Percentiles rank a stretch among this genome's conserved stretches.
These are phyloP conservation scores for Pugionium cornutum DNA, from an alignment of 345 rosid genomes.

Conservation along the genomic window DNA sequence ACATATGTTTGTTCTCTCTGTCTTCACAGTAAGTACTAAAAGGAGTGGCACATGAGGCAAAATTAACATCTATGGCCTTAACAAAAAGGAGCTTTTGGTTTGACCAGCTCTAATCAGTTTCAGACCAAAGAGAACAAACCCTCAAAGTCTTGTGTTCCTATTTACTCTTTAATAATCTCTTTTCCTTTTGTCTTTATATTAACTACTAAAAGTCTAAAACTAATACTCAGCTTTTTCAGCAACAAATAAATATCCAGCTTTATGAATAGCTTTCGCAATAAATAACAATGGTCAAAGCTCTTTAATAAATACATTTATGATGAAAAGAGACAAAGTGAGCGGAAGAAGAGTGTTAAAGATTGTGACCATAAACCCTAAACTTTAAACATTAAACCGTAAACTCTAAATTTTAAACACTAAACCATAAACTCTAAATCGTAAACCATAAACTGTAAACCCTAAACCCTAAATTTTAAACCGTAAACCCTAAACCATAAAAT, in stretches of 20 bases:
- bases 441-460: too few relatives aligned
- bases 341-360: not conserved
- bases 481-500: too few relatives aligned
- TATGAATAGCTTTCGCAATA: conserved; percentile 5
- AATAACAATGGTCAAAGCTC: not conserved
- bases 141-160: conserved; percentile 14
- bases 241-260: not conserved
- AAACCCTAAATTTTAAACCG: too few relatives aligned
- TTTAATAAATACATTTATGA: not conserved
- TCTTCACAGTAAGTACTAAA: conserved; percentile 36
- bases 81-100: conserved; percentile 35
- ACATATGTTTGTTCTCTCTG: conserved; percentile 19
- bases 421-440: too few relatives aligned
- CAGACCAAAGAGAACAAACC: conserved; percentile 27
- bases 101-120: conserved; percentile 39
- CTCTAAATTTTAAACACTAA: too few relatives aligned
- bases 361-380: too few relatives aligned
- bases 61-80: not conserved
- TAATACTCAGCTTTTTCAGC: conserved; percentile 4
- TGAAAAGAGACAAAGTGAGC: conserved; percentile 25
- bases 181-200: conserved; percentile 1
- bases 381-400: too few relatives aligned
- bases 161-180: conserved; percentile 8
- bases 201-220: not conserved
- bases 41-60: conserved; percentile 38